phyloP scores from a whole-genome alignment of 139 green algal species.

The Penium margaritaceum region DNA sequence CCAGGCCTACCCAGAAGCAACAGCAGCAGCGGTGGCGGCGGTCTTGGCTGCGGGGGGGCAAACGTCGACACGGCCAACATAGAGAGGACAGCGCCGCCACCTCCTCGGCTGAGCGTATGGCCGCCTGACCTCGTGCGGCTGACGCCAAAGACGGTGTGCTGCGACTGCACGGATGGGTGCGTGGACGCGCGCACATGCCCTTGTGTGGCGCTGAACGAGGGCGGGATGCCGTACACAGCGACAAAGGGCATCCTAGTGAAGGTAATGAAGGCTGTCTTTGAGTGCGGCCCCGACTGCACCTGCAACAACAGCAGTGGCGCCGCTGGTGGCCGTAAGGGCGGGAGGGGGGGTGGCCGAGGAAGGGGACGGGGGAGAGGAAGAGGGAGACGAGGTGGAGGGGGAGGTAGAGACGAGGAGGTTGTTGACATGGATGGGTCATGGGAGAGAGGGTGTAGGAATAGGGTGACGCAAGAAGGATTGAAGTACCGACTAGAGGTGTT shows the following conservation, averaged over 20 bases:
- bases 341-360: background rate
- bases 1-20: too few relatives aligned
- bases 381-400: too few relatives aligned
- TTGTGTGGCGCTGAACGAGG: conserved; percentile 22
- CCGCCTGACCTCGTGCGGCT: too few relatives aligned
- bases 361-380: too few relatives aligned
- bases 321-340: background rate
- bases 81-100: too few relatives aligned
- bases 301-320: conserved; percentile 2
- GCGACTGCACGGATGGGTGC: conserved; percentile 1
- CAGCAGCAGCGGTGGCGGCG: background rate
- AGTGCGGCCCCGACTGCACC: conserved; percentile 29
- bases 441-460: conserved; percentile 21
- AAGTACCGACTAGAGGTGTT: conserved; percentile 40
- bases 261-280: conserved; percentile 6
- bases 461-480: conserved; percentile 34
- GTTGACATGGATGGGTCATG: too few relatives aligned
- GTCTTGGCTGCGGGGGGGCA: background rate
- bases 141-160: background rate
- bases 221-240: conserved; percentile 28
- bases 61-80: too few relatives aligned
- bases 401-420: too few relatives aligned
- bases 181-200: conserved; percentile 2
- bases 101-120: too few relatives aligned
- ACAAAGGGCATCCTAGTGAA: conserved; percentile 12